Evolutionary conservation across 805 yeast genomes (phyloP).

Genomic region (Candida wancherniae): DNA sequence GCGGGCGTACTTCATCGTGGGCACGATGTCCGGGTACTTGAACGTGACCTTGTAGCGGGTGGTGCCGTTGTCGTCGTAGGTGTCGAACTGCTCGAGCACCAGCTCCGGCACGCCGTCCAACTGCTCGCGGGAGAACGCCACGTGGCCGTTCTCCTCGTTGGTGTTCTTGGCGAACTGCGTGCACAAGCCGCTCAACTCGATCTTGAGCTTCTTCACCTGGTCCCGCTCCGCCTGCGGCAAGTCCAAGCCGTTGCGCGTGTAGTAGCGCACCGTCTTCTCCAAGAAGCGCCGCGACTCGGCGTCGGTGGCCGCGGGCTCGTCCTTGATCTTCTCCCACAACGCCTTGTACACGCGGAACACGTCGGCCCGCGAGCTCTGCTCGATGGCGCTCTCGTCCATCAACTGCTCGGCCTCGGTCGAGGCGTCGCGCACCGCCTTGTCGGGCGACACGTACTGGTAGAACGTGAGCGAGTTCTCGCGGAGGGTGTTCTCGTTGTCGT

Average conservation of each 20-base stretch:
- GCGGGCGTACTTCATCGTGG: constrained; percentile 70
- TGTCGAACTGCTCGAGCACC: constrained; percentile 54
- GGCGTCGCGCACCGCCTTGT: constrained; percentile 65
- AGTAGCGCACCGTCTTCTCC: constrained; percentile 52
- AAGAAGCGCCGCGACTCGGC: constrained; percentile 55
- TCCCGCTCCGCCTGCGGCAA: constrained; percentile 52
- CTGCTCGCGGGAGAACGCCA: constrained; percentile 59
- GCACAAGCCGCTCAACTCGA: constrained; percentile 52
- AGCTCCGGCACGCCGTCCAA: constrained; percentile 71
- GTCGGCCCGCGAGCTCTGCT: constrained; percentile 59
- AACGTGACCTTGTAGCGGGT: constrained; percentile 59
- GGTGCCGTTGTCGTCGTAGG: constrained; percentile 38
- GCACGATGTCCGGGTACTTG: constrained; percentile 76
- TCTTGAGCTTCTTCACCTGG: constrained; percentile 52
- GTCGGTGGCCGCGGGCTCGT: constrained; percentile 22
- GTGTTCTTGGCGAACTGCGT: constrained; percentile 59
- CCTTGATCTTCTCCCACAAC: constrained; percentile 37
- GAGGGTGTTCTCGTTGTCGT: constrained; percentile 46
- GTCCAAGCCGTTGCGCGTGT: constrained; percentile 65
- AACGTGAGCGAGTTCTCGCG: constrained; percentile 53
- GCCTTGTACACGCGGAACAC: constrained; percentile 55
- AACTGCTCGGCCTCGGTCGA: constrained; percentile 58
- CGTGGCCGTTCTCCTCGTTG: constrained; percentile 64
- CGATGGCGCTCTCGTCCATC: constrained; percentile 56
- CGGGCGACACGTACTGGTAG: constrained; percentile 66